phyloP scores from a whole-genome alignment of 257 asterid species.

The Eucommia ulmoides region DNA sequence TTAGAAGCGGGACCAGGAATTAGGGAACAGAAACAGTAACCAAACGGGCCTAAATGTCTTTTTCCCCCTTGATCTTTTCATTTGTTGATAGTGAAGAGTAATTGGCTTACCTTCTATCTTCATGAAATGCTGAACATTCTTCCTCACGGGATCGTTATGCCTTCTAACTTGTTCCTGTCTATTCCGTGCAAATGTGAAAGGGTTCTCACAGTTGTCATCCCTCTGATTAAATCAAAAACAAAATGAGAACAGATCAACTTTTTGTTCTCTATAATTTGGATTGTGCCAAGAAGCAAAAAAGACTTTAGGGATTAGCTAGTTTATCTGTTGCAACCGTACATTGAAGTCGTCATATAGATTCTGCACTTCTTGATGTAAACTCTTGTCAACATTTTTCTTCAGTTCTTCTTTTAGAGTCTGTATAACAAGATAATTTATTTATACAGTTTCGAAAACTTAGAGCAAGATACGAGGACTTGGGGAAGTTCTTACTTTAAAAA shows the following conservation, averaged over 20 bases:
- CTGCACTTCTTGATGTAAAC: slow-evolving; percentile 35
- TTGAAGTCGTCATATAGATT: slow-evolving; percentile 43
- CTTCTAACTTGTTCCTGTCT: slow-evolving; percentile 21
- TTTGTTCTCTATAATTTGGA: neutral
- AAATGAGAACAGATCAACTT: slow-evolving; percentile 9
- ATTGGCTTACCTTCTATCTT: slow-evolving; percentile 65
- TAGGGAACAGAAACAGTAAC: no score
- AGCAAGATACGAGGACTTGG: slow-evolving; percentile 2
- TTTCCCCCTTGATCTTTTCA: no score
- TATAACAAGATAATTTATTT: slow-evolving; percentile 8
- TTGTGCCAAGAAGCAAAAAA: neutral
- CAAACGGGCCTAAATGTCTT: no score
- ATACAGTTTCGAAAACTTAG: slow-evolving; percentile 6
- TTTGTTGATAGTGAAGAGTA: neutral
- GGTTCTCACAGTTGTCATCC: slow-evolving; percentile 19
- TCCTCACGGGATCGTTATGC: slow-evolving; percentile 30
- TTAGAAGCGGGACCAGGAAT: no score
- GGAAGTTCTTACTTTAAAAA: slow-evolving; percentile 47
- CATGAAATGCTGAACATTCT: slow-evolving; percentile 65
- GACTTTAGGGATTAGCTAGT: neutral
- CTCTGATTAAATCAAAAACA: slow-evolving; percentile 24
- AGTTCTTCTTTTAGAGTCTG: slow-evolving; percentile 62
- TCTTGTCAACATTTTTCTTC: slow-evolving; percentile 43
- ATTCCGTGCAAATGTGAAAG: slow-evolving; percentile 9
- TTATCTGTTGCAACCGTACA: slow-evolving; percentile 17